A percentile compares a stretch with the other conserved stretches of the same genome.
Conservation (phyloP, 768 basidiomycete species). For the Phylloporus rhodoxanthus region DNA sequence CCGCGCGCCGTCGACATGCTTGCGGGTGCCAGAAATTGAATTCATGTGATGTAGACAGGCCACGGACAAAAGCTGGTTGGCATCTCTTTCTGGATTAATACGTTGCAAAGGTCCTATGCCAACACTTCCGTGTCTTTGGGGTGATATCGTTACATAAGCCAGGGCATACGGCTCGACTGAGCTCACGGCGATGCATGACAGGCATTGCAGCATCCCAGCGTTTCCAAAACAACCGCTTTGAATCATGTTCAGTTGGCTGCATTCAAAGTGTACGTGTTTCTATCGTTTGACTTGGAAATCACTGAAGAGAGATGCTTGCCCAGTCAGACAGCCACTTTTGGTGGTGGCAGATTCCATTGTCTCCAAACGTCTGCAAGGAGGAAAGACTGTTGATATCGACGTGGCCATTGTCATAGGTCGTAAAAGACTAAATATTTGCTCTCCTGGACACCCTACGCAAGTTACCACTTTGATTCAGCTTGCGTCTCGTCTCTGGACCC, state of each 20-base stretch:
- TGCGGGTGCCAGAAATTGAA: too few relatives aligned
- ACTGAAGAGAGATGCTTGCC: background rate
- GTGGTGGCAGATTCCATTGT: background rate
- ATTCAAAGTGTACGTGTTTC: background rate
- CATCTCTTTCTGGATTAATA: too few relatives aligned
- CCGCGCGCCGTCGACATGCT: too few relatives aligned
- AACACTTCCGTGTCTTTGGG: too few relatives aligned
- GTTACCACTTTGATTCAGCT: background rate
- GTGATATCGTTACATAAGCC: too few relatives aligned
- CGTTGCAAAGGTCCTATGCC: too few relatives aligned
- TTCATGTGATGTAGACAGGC: too few relatives aligned
- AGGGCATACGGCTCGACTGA: too few relatives aligned
- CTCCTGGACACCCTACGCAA: background rate
- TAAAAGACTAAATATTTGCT: background rate
- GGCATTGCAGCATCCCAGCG: too few relatives aligned
- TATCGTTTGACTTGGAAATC: background rate
- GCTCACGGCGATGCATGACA: too few relatives aligned
- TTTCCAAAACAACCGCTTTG: background rate
- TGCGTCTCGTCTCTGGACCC: background rate
- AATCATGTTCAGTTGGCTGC: background rate
- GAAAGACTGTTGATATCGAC: background rate
- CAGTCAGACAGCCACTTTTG: background rate
- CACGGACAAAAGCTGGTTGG: too few relatives aligned
- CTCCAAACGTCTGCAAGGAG: background rate
- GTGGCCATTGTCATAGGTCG: background rate